Conservation (phyloP, 202 grass and related monocot genomes). For the Zoysia matrella region DNA sequence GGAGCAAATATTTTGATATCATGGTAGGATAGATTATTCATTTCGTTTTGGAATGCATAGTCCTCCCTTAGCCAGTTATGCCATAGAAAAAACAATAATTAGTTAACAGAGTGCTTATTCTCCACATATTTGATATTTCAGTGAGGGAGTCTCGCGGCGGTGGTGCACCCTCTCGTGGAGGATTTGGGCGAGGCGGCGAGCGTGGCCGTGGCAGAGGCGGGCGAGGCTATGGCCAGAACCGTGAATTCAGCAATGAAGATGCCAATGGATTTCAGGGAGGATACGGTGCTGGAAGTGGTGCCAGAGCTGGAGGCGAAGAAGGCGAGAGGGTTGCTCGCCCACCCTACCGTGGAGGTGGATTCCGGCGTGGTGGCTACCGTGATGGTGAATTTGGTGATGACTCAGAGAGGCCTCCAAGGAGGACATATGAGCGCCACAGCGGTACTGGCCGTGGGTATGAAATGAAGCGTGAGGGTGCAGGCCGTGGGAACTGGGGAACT, state of each 20-base stretch:
- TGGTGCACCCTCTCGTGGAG: conserved; percentile 57
- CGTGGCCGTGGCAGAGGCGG: conserved; percentile 81
- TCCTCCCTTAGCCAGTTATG: background rate
- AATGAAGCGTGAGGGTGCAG: conserved; percentile 83
- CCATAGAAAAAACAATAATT: background rate
- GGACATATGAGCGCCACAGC: conserved; percentile 81
- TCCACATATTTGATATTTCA: conserved; percentile 35
- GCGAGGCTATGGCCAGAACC: conserved; percentile 61
- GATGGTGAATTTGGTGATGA: conserved; percentile 68
- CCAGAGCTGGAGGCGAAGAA: conserved; percentile 59
- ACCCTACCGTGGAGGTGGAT: conserved; percentile 55
- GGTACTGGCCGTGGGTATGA: conserved; percentile 27
- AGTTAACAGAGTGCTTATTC: background rate
- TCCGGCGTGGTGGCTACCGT: conserved; percentile 56
- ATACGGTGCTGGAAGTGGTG: conserved; percentile 43
- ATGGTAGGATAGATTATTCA: background rate
- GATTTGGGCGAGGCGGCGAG: conserved; percentile 52
- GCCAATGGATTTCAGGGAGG: conserved; percentile 65
- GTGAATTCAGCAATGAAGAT: conserved; percentile 52
- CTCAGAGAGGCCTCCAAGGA: conserved; percentile 54
- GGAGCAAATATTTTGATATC: background rate
- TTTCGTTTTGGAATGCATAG: background rate
- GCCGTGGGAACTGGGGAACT: conserved; percentile 92
- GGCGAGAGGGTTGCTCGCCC: conserved; percentile 54
- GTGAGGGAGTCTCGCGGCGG: conserved; percentile 65